phyloP scores from a whole-genome alignment of 164 flowering plant genomes.

The Vitis labrusca region DNA sequence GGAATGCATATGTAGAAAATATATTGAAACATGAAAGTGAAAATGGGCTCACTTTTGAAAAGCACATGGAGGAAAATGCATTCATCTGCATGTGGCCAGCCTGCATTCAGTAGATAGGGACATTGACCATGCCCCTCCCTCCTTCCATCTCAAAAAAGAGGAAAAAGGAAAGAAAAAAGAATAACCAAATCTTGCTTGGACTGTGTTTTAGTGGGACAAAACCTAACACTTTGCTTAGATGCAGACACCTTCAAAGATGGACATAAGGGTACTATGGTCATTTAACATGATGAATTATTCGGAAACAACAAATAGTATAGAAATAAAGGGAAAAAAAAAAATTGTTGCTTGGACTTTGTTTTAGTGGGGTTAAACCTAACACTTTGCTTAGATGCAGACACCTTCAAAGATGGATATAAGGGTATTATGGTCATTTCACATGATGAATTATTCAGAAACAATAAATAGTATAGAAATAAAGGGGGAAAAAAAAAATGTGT shows the following conservation, averaged over 20 bases:
- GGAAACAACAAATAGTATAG: too few species aligned
- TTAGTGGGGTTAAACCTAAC: background rate
- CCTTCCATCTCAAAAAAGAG: background rate
- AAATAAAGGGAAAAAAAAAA: too few species aligned
- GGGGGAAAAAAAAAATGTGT: too few species aligned
- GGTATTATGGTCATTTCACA: too few species aligned
- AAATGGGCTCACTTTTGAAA: background rate
- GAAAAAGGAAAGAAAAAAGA: background rate
- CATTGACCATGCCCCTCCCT: background rate
- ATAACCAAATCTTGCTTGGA: background rate
- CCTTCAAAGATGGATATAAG: too few species aligned
- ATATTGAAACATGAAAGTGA: too few species aligned
- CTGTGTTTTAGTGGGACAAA: background rate
- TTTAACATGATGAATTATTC: too few species aligned
- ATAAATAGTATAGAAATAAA: too few species aligned
- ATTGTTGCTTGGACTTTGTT: background rate
- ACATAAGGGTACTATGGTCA: too few species aligned
- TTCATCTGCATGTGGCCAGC: background rate
- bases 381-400: background rate
- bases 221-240: background rate
- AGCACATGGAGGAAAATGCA: background rate
- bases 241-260: background rate
- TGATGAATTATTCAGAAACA: too few species aligned
- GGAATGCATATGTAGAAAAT: too few species aligned
- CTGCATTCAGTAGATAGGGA: background rate